Base-by-base conservation (phyloP, 148 eudicot genomes). In the Salicornia ramosissima region DNA sequence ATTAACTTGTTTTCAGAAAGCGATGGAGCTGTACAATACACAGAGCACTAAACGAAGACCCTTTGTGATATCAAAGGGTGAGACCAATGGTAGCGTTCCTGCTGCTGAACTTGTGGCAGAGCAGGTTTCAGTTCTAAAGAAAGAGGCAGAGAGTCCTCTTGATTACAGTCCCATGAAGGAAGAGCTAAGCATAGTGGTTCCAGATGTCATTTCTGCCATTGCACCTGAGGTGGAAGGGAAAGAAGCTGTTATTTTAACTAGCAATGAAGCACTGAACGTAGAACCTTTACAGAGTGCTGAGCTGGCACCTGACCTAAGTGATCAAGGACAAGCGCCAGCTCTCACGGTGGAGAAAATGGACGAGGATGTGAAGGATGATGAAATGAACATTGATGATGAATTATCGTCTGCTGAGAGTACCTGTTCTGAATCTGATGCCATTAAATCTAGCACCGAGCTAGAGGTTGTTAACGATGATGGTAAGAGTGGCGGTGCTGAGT, bases 1-100 rank as follows among this genome's bases (percentile, higher is more conserved):
- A 2, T 65, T 45, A 13, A 50, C 42, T 60, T 25, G 15, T 55
- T n/a, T 65, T 58, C 85, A 82, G 85, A 78, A 77, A 66, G 85
- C 85, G 13, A 30, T 82, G 80, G 47, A 69, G 60, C 46, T 79
- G 65, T 82, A 79, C 85, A 82, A 82, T 72, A 47, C 77, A 42
- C 73, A 82, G 26, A 75, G 74, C 79, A 57, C 25, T 63, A 78
- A 64, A 16, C 69, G 62, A 60, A 75, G 42, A 29, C 29, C 49
- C 10, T 33, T 50, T 64, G 50, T 29, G 18, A 45, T 60, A 18
- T 57, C 64, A 45, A 60, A 58, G 30, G 55, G 54, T 31, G 67
- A 75, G 34, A 62, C 45, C 33, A 36, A 59, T 49, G 52, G 24
- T 46, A 31, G 39, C 70, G 49, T 52, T 31, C 7, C 69, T 43